Percentiles rank a stretch among this genome's conserved stretches.
Conservation (phyloP, 2,329 filamentous ascomycete genomes). For the Scorias spongiosa region DNA sequence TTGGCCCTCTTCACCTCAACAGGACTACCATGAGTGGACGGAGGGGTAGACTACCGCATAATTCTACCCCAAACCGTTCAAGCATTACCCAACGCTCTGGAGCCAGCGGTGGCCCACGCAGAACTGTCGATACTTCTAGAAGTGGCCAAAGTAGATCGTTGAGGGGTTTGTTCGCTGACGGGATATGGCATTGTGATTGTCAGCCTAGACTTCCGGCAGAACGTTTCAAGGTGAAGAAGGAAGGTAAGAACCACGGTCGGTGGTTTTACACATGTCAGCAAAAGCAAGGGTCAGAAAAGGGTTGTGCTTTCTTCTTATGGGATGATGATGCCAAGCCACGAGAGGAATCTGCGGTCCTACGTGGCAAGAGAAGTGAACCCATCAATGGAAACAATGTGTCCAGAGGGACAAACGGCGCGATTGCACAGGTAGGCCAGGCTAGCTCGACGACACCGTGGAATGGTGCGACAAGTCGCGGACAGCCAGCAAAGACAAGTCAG, state of each 20-base stretch:
- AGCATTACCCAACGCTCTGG: too few species aligned
- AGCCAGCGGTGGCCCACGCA: too few species aligned
- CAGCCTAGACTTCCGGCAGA: slow-evolving; percentile 36
- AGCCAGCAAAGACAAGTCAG: background rate
- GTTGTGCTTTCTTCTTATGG: slow-evolving; percentile 46
- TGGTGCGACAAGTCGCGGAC: background rate
- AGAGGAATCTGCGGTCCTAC: slow-evolving; percentile 32
- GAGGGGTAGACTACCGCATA: too few species aligned
- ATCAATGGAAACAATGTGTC: background rate
- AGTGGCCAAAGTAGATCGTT: slow-evolving; percentile 2
- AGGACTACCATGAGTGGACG: too few species aligned
- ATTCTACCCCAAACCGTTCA: too few species aligned
- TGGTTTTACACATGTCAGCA: slow-evolving; percentile 43
- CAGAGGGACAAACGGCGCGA: background rate
- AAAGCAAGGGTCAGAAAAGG: slow-evolving; percentile 23
- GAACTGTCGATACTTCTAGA: background rate
- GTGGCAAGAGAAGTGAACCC: slow-evolving; percentile 34
- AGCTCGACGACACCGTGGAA: slow-evolving; percentile 1
- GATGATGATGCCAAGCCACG: slow-evolving; percentile 35
- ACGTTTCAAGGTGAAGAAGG: slow-evolving; percentile 43
- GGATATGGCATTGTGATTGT: slow-evolving; percentile 41
- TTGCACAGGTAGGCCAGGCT: slow-evolving; percentile 3
- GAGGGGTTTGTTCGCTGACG: slow-evolving; percentile 18
- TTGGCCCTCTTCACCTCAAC: too few species aligned
- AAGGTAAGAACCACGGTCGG: slow-evolving; percentile 38